Evolutionary conservation across 2,329 filamentous ascomycete genomes (phyloP).

Genomic region (Fusarium abutilonis): DNA sequence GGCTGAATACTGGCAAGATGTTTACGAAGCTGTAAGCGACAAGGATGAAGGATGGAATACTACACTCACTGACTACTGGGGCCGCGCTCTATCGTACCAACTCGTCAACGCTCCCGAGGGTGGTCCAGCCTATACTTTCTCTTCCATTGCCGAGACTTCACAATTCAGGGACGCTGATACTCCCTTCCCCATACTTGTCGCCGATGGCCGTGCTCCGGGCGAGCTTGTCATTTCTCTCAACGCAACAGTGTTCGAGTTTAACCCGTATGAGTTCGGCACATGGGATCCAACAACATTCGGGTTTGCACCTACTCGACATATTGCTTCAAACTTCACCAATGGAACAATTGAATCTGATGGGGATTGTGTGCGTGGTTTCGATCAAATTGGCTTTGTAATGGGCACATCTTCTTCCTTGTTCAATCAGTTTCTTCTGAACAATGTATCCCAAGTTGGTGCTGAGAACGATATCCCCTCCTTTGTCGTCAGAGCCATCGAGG

Average conservation of each 20-base stretch:
- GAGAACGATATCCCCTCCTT: constrained; percentile 59
- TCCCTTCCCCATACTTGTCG: constrained; percentile 62
- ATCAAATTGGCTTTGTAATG: constrained; percentile 82
- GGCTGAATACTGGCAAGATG: constrained; percentile 47
- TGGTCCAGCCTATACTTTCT: constrained; percentile 82
- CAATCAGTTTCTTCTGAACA: constrained; percentile 71
- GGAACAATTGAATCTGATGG: constrained; percentile 59
- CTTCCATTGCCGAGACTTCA: constrained; percentile 65
- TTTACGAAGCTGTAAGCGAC: constrained; percentile 51
- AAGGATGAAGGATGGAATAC: constrained; percentile 57
- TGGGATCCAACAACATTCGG: constrained; percentile 69
- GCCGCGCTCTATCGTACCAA: constrained; percentile 83
- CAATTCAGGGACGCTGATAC: constrained; percentile 55
- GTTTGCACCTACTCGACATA: constrained; percentile 67
- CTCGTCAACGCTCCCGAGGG: constrained; percentile 80
- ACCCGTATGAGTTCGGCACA: constrained; percentile 73
- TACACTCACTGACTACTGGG: constrained; percentile 90
- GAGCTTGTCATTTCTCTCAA: constrained; percentile 60
- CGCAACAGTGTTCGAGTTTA: constrained; percentile 73
- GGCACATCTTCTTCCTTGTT: constrained; percentile 84
- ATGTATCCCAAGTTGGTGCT: constrained; percentile 55
- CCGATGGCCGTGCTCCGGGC: constrained; percentile 58
- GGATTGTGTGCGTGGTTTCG: constrained; percentile 70
- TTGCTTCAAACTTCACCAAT: constrained; percentile 66
- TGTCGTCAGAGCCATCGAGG: constrained; percentile 56